phyloP scores from a whole-genome alignment of 2,329 filamentous ascomycete genomes.

The Sarocladium oryzae region DNA sequence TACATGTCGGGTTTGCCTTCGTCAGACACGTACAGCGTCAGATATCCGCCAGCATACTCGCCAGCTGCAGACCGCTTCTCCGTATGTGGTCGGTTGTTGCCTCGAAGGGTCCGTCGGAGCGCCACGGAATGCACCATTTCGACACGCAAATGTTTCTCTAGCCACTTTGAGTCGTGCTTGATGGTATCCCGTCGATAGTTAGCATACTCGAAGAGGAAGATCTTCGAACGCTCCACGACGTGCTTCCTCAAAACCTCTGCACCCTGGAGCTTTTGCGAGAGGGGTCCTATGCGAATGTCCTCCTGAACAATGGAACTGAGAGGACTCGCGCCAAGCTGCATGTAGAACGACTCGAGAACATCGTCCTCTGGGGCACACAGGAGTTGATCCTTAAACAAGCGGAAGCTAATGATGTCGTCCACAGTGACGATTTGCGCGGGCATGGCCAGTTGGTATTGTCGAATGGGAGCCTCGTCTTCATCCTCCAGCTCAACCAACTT shows the following conservation, averaged over 20 bases:
- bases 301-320: conserved; percentile 75
- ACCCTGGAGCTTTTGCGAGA: conserved; percentile 59
- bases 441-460: conserved; percentile 70
- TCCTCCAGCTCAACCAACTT: conserved; percentile 48
- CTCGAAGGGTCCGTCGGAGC: conserved; percentile 68
- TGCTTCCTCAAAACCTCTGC: conserved; percentile 68
- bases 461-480: conserved; percentile 60
- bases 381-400: conserved; percentile 77
- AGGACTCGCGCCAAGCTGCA: conserved; percentile 68
- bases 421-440: conserved; percentile 69
- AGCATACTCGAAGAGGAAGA: conserved; percentile 75
- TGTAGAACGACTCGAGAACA: conserved; percentile 75
- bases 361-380: conserved; percentile 90
- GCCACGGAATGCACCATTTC: conserved; percentile 72
- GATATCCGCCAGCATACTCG: conserved; percentile 44
- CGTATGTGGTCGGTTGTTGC: conserved; percentile 60
- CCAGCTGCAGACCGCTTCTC: conserved; percentile 72
- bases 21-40: conserved; percentile 70
- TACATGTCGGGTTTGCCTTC: conserved; percentile 71
- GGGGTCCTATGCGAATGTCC: conserved; percentile 63
- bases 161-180: conserved; percentile 81
- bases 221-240: conserved; percentile 78
- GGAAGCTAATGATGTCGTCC: conserved; percentile 85
- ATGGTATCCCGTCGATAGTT: conserved; percentile 71
- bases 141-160: conserved; percentile 78